A percentile compares a stretch with the other conserved stretches of the same genome.
phyloP scores from a whole-genome alignment of 2,329 filamentous ascomycete genomes.

The Huntiella savannae region DNA sequence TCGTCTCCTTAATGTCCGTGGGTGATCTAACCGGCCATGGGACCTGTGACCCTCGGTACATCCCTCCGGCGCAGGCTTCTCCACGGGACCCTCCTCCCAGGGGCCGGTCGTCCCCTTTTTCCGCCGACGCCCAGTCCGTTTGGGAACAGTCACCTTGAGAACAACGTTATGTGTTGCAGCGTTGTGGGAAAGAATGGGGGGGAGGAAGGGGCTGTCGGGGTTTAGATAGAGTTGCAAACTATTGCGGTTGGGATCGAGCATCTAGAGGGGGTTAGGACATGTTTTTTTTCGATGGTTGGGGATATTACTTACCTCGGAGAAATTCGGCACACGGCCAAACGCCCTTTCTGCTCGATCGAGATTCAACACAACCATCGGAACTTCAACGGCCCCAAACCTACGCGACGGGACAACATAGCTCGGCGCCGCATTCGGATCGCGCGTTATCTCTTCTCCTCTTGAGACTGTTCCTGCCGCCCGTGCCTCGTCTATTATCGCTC shows the following conservation, averaged over 20 bases:
- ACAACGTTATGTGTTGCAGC: conserved; percentile 65
- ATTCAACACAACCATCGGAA: conserved; percentile 25
- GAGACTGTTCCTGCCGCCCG: no score
- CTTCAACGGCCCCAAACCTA: conserved; percentile 22
- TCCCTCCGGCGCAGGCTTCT: conserved; percentile 14
- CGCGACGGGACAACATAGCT: conserved; percentile 17
- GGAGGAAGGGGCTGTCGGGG: conserved; percentile 59
- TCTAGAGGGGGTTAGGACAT: conserved; percentile 16
- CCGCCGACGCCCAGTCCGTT: conserved; percentile 66
- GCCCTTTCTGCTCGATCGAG: conserved; percentile 24
- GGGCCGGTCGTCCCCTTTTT: conserved; percentile 58
- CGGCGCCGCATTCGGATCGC: conserved; percentile 3
- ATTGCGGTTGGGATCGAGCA: conserved; percentile 28
- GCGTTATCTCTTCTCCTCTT: no score
- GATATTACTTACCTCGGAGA: conserved; percentile 20
- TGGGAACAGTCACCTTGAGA: conserved; percentile 72
- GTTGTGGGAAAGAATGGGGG: conserved; percentile 59
- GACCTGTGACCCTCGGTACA: conserved; percentile 21
- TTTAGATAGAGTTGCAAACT: conserved; percentile 55
- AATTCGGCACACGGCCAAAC: conserved; percentile 22
- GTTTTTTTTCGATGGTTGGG: neutral
- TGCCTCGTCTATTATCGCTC: no score
- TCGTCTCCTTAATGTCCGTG: conserved; percentile 37
- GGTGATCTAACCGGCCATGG: conserved; percentile 30
- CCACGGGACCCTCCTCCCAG: conserved; percentile 30